Percentiles rank a stretch among this genome's conserved stretches.
Evolutionary conservation across 305 asterid species (phyloP).

Genomic region (Solanum hybrid): DNA sequence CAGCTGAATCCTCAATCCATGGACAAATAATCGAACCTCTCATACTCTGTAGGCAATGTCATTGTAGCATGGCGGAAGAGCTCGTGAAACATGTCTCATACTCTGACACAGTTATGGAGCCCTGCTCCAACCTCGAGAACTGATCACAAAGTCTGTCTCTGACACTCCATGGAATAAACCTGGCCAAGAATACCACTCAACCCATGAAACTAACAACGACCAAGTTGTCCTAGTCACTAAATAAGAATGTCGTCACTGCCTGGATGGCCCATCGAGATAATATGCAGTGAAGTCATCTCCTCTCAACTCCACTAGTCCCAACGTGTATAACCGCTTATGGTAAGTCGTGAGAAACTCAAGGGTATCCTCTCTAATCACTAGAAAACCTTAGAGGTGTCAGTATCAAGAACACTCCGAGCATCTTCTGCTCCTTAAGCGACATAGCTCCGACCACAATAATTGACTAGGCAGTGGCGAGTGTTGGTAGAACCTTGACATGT

Average conservation of each 20-base stretch:
- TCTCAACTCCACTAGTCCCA: neutral
- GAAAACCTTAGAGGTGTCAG: neutral
- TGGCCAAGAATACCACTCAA: neutral
- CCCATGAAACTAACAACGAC: neutral
- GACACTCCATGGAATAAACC: too few species aligned
- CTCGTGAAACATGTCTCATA: too few species aligned
- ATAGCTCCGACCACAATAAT: neutral
- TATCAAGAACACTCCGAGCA: neutral
- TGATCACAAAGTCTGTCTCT: too few species aligned
- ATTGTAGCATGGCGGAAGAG: too few species aligned
- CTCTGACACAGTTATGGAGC: too few species aligned
- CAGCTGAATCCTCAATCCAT: too few species aligned
- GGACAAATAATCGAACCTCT: too few species aligned
- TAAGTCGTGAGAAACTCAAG: too few species aligned
- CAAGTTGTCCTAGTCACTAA: neutral
- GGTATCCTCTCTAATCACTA: neutral
- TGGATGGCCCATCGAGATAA: neutral
- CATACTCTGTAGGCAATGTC: too few species aligned
- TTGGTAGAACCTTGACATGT: neutral
- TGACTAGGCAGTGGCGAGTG: neutral
- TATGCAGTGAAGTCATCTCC: neutral
- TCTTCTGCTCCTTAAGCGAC: neutral
- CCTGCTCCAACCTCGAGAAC: too few species aligned
- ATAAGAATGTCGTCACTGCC: neutral
- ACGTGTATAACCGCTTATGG: too few species aligned